These are phyloP conservation scores for Hygrophoropsis aurantiaca DNA, from an alignment of 768 basidiomycete genomes.

Conservation along the genomic window DNA sequence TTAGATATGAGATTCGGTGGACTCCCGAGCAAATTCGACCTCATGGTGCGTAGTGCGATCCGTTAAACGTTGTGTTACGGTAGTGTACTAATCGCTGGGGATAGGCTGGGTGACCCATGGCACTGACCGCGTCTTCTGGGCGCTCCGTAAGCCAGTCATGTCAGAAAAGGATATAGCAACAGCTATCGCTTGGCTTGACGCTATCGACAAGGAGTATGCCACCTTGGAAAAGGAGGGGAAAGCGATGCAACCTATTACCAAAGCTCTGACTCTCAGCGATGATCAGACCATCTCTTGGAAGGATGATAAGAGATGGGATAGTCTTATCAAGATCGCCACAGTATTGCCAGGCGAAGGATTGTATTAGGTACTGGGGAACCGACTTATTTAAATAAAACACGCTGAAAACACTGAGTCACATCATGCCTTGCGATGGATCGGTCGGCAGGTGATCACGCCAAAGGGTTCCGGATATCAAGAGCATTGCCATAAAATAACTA, in stretches of 20 bases:
- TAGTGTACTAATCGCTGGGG: neutral
- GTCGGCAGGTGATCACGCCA: neutral
- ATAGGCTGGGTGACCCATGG: conserved; percentile 72
- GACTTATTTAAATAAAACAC: no score
- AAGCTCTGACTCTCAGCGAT: conserved; percentile 49
- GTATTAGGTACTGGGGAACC: no score
- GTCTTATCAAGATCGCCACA: conserved; percentile 39
- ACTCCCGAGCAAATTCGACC: conserved; percentile 59
- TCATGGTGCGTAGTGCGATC: conserved; percentile 40
- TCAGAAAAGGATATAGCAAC: conserved; percentile 42
- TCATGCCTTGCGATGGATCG: neutral
- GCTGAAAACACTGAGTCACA: no score
- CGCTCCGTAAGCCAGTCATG: conserved; percentile 53
- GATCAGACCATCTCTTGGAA: conserved; percentile 57
- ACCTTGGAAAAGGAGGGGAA: conserved; percentile 37
- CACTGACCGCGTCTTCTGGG: conserved; percentile 63
- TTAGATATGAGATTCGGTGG: conserved; percentile 72
- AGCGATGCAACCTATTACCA: conserved; percentile 31
- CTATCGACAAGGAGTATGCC: conserved; percentile 44
- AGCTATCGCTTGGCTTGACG: conserved; percentile 57
- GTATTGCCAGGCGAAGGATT: conserved; percentile 25
- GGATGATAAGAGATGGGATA: conserved; percentile 54
- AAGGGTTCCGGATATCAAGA: neutral
- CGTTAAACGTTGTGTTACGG: neutral
- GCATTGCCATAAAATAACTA: conserved; percentile 5